Percentiles rank a stretch among this genome's conserved stretches.
Evolutionary conservation across 148 eudicot genomes (phyloP).

Genomic region (Mesembryanthemum crystallinum): DNA sequence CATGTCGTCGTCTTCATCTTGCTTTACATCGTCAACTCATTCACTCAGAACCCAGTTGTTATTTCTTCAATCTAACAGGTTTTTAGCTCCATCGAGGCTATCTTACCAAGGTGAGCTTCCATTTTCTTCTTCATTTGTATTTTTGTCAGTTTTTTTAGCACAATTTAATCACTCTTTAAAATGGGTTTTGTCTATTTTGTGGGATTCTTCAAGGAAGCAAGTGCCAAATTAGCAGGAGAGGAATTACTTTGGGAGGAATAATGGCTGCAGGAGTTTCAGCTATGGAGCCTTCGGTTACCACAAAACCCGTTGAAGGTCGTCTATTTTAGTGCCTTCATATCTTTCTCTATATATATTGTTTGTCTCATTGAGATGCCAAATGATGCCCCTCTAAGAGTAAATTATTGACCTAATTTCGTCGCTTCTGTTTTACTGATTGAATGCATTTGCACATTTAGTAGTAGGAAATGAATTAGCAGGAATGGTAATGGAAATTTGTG

Average conservation of each 20-base stretch:
- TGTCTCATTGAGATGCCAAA: neutral
- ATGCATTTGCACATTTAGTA: neutral
- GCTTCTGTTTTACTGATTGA: neutral
- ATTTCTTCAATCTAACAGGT: constrained; percentile 22
- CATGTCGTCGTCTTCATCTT: constrained; percentile 30
- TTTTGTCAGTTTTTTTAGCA: neutral
- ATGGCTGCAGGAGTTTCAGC: constrained; percentile 74
- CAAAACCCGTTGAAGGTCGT: constrained; percentile 64
- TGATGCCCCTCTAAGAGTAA: too few species aligned
- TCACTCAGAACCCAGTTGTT: constrained; percentile 14
- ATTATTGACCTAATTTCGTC: too few species aligned
- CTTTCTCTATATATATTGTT: neutral
- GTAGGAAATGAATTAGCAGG: neutral
- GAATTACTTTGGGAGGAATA: constrained; percentile 62
- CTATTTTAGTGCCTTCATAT: neutral
- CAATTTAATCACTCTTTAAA: neutral
- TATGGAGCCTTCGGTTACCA: constrained; percentile 48
- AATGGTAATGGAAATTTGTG: neutral
- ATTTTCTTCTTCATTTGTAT: neutral
- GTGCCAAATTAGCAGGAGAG: constrained; percentile 65
- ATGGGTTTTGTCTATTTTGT: neutral
- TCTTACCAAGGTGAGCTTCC: constrained; percentile 21
- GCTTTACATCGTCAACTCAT: constrained; percentile 27
- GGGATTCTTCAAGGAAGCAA: constrained; percentile 42
- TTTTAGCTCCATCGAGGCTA: constrained; percentile 21